Evolutionary conservation across 2,329 filamentous ascomycete species (phyloP), one percentile per base, ranked within the genome.

Genomic region (Mollisiaceae sp.): DNA sequence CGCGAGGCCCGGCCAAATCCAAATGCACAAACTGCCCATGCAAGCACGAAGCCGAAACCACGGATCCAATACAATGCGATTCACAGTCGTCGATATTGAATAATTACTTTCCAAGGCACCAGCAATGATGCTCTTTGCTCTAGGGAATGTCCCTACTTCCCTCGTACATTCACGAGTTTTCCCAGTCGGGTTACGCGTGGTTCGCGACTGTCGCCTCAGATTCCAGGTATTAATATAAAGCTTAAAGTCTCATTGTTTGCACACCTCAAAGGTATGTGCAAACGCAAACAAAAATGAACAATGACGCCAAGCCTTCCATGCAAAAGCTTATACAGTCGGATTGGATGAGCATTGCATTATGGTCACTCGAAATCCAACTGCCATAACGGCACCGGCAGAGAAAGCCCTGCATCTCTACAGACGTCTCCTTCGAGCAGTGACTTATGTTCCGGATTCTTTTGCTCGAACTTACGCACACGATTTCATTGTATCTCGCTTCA

Each of bases 391-490:
- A 5, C 15, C 50, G n/a, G 11, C 50, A 35, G 22, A 54, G 24
- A 20, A 41, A 22, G 35, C 39, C 32, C 35, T 57, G n/a, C 55
- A 57, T 15, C 55, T 87, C 56, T 89, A 87, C 75, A 82, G 87
- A 63, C 81, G 85, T 65, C 78, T 89, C 24, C 83, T 89, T 41
- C 85, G 87, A 65, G 86, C 89, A 77, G 79, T 81, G 45, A 82
- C 84, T 35, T 90, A 90, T 72, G 82, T 89, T 2, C 86, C 86
- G 14, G 74, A 76, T 1, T 79, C 79, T 2, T 75, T 82, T 45
- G 84, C 83, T 65, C 82, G 81, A 45, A 74, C 77, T 2, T 81
- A 78, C 62, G 76, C 85, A 61, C 73, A 77, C 55, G 70, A 77
- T 8, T 78, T 78, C 39, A 82, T 88, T 55, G 77, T 78, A 59